Conservation (phyloP, 805 yeast genomes). For the Candida adriatica region DNA sequence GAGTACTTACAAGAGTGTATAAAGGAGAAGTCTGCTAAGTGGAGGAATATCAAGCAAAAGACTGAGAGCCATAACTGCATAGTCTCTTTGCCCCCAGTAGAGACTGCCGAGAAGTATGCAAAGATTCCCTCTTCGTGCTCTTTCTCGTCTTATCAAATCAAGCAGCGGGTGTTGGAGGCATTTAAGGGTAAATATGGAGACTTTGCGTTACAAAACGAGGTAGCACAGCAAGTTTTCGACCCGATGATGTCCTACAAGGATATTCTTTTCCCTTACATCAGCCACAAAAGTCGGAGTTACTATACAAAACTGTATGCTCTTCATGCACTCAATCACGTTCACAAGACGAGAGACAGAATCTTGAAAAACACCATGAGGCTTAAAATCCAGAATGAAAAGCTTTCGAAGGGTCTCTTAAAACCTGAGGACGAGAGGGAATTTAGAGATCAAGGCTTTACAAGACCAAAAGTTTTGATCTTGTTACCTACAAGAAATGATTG, state of each 20-base stretch:
- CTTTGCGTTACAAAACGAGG: slow-evolving; percentile 26
- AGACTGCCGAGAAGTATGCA: slow-evolving; percentile 12
- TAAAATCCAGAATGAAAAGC: slow-evolving; percentile 33
- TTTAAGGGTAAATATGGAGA: slow-evolving; percentile 16
- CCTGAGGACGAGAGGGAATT: slow-evolving; percentile 49
- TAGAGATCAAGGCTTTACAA: slow-evolving; percentile 91
- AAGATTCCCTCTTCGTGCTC: slow-evolving; percentile 19
- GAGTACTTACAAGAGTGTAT: slow-evolving; percentile 31
- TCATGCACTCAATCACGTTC: slow-evolving; percentile 77
- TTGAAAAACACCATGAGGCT: slow-evolving; percentile 66
- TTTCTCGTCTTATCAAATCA: slow-evolving; percentile 35
- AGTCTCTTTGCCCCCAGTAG: slow-evolving; percentile 23
- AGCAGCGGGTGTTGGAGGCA: slow-evolving; percentile 33
- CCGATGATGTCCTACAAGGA: slow-evolving; percentile 73
- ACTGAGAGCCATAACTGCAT: slow-evolving; percentile 15
- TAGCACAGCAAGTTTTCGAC: slow-evolving; percentile 50
- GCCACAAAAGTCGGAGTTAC: slow-evolving; percentile 39
- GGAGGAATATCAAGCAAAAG: slow-evolving; percentile 21
- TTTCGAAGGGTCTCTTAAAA: slow-evolving; percentile 28
- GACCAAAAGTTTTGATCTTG: slow-evolving; percentile 80
- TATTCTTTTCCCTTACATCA: slow-evolving; percentile 50
- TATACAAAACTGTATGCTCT: slow-evolving; percentile 59
- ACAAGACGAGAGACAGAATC: slow-evolving; percentile 81
- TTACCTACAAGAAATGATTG: slow-evolving; percentile 82
- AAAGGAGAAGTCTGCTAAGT: slow-evolving; percentile 16